phyloP scores from a whole-genome alignment of 2,329 filamentous ascomycete species.

The Penicillium concentricum region DNA sequence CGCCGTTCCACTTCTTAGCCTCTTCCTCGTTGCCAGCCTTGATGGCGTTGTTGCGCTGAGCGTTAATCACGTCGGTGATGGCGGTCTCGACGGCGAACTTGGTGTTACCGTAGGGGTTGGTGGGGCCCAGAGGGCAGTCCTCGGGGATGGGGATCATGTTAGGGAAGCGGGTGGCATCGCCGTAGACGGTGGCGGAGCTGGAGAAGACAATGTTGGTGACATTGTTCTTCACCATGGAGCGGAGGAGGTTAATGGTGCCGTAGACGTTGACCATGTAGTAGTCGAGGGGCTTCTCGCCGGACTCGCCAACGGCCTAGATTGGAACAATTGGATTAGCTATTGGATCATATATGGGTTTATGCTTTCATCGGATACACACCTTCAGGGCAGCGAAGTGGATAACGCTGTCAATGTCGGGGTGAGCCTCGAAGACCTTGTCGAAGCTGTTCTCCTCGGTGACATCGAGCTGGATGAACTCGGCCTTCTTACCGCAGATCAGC shows the following conservation, averaged over 20 bases:
- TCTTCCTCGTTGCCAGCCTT: constrained; percentile 71
- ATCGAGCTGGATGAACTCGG: constrained; percentile 80
- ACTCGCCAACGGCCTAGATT: constrained; percentile 86
- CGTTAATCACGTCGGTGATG: constrained; percentile 86
- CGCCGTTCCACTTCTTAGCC: constrained; percentile 84
- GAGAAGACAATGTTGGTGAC: constrained; percentile 98
- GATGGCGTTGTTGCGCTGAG: constrained; percentile 77
- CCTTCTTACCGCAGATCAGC: constrained; percentile 84
- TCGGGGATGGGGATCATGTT: constrained; percentile 99
- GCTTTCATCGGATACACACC: constrained; percentile 48
- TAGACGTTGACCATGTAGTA: constrained; percentile 98
- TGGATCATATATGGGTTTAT: background rate
- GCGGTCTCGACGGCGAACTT: constrained; percentile 90
- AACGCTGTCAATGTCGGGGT: constrained; percentile 94
- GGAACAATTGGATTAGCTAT: background rate
- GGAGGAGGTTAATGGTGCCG: constrained; percentile 83
- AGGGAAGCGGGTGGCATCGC: constrained; percentile 90
- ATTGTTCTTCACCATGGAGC: constrained; percentile 83
- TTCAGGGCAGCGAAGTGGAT: constrained; percentile 99
- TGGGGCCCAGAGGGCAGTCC: constrained; percentile 90
- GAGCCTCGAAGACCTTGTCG: constrained; percentile 81
- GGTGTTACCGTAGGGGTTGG: constrained; percentile 96
- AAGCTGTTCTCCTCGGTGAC: constrained; percentile 81
- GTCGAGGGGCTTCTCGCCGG: constrained; percentile 86
- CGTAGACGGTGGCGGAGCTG: constrained; percentile 95